Base-by-base conservation (phyloP, 2,329 filamentous ascomycete species). In the Ophiocordyceps polyrhachis-furcata region DNA sequence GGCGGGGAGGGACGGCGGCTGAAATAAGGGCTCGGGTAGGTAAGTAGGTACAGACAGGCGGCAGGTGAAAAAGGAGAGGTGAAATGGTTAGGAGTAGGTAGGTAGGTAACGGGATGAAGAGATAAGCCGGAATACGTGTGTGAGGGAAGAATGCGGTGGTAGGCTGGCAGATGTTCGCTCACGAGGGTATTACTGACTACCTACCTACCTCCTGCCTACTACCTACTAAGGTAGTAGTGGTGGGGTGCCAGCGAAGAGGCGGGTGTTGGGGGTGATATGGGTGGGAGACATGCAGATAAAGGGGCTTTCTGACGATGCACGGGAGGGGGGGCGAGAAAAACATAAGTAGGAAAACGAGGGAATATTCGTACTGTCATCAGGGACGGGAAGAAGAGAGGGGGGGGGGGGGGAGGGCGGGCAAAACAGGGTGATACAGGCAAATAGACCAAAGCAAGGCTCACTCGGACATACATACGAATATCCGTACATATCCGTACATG, bases 231-330 rank as follows among this genome's bases (percentile, higher is more conserved):
- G 57, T 19, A 38, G 52, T 56, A 58, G 60, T 62, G 58, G 35
- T 38, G 59, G 60, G 57, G 58, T 57, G 50, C 49, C 48, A 52
- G 55, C 52, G 51, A 55, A 54, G 52, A 53, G 53, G 56, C 58
- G 25, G 35, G 35, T 52, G 51, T 56, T 61, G 55, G 56, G 56
- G 62, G 64, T 62, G 65, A 64, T 58, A 62, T 58, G 62, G 62
- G 61, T 61, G 60, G 62, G 60, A 60, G 58, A 64, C 58, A 66
- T 65, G 65, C 64, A 67, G 58, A 57, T 63, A 60, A 59, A 61
- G 61, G 59, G 60, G 63, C 54, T 53, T 54, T 54, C 48, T 52
- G 55, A 58, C 55, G 57, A 61, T 58, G 51, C 48, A 55, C 53
- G 49, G 51, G 54, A 55, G 49, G 54, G 56, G 50, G 53, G 55